Evolutionary conservation across 345 rosid genomes (phyloP).

Genomic region (Psidium guajava): DNA sequence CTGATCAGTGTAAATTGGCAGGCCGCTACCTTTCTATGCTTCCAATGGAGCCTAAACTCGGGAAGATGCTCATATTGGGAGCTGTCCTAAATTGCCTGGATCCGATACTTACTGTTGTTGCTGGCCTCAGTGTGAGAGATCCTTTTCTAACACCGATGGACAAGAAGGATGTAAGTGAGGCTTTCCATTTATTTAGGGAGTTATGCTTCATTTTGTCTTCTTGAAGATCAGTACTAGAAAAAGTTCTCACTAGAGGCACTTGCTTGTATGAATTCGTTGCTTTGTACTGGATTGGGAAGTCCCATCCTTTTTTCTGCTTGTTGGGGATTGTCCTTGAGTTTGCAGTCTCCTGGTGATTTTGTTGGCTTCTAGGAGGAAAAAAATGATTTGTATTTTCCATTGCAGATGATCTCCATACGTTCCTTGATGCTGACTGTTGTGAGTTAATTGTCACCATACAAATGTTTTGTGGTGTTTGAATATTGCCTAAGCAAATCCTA

Average conservation of each 20-base stretch:
- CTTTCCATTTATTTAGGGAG: constrained; percentile 1
- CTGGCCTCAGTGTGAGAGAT: constrained; percentile 92
- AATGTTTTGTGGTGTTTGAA: neutral
- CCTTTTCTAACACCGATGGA: constrained; percentile 84
- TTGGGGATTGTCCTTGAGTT: neutral
- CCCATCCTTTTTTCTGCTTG: neutral
- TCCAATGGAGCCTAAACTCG: constrained; percentile 96
- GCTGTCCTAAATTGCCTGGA: constrained; percentile 78
- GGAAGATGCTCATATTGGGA: constrained; percentile 89
- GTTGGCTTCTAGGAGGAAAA: neutral
- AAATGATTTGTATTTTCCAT: neutral
- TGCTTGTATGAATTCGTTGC: neutral
- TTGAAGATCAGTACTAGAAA: neutral
- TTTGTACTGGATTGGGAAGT: neutral
- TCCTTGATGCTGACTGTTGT: neutral
- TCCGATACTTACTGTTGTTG: constrained; percentile 72
- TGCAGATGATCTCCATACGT: neutral
- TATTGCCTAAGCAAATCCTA: neutral
- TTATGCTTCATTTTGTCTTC: neutral
- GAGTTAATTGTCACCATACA: neutral
- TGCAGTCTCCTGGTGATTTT: neutral
- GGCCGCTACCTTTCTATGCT: constrained; percentile 74
- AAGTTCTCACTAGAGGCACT: neutral
- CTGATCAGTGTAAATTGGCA: constrained; percentile 22
- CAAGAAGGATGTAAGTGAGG: constrained; percentile 79